These are phyloP conservation scores for Colletotrichum spaethianum DNA, from an alignment of 2,329 filamentous ascomycete genomes.

Conservation along the genomic window DNA sequence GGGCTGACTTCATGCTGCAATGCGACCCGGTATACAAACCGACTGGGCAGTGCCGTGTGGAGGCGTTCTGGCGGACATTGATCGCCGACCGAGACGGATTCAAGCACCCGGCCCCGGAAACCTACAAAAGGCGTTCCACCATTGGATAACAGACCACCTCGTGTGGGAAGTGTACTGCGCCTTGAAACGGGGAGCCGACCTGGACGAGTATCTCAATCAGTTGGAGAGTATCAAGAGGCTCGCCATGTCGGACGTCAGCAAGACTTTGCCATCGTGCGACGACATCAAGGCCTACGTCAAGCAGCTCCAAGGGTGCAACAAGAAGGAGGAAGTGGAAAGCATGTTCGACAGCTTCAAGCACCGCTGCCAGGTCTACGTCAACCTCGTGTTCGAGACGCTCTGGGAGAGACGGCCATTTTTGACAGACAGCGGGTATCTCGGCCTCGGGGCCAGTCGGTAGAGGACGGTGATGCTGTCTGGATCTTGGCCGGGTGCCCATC, in stretches of 20 bases:
- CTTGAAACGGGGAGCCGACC: conserved; percentile 11
- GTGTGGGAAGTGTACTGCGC: conserved; percentile 29
- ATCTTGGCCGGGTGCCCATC: conserved; percentile 31
- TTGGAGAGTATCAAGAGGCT: conserved; percentile 23
- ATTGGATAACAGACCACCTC: conserved; percentile 31
- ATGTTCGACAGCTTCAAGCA: conserved; percentile 22
- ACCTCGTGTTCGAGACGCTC: conserved; percentile 30
- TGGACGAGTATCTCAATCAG: neutral
- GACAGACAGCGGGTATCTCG: conserved; percentile 24
- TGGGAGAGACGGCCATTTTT: conserved; percentile 30
- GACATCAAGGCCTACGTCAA: conserved; percentile 18
- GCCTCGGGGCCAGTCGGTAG: conserved; percentile 25
- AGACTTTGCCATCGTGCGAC: conserved; percentile 5
- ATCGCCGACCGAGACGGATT: conserved; percentile 44
- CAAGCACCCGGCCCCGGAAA: conserved; percentile 13
- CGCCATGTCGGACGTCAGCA: conserved; percentile 19
- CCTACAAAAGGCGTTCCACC: conserved; percentile 24
- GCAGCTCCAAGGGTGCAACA: conserved; percentile 5
- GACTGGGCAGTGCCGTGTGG: conserved; percentile 45
- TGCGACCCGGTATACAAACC: conserved; percentile 42
- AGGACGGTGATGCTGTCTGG: conserved; percentile 24
- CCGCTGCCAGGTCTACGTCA: conserved; percentile 28
- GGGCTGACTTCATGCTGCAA: conserved; percentile 40
- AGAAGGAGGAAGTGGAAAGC: conserved; percentile 3
- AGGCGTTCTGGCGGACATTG: conserved; percentile 48